A percentile compares a stretch with the other conserved stretches of the same genome.
phyloP scores from a whole-genome alignment of 2,329 filamentous ascomycete species.

The Aspergillus chevalieri region DNA sequence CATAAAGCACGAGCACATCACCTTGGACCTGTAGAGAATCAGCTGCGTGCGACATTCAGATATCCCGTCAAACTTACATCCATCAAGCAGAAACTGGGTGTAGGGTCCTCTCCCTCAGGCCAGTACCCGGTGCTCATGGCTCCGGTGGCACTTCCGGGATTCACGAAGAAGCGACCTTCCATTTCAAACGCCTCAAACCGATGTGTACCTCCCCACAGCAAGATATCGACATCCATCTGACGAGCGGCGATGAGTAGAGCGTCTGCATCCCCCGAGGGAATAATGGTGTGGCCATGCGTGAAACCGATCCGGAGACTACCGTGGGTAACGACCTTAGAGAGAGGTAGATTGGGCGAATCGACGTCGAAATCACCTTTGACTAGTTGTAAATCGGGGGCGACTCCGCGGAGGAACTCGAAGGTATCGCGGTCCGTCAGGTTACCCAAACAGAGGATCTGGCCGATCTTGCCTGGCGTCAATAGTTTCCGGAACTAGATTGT shows the following conservation, averaged over 20 bases:
- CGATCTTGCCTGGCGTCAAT: conserved; percentile 75
- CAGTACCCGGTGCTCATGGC: conserved; percentile 58
- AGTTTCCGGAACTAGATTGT: conserved; percentile 70
- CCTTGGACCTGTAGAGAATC: conserved; percentile 68
- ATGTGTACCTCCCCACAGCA: conserved; percentile 65
- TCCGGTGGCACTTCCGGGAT: conserved; percentile 62
- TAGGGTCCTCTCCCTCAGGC: conserved; percentile 60
- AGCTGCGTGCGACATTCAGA: conserved; percentile 4
- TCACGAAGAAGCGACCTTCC: conserved; percentile 67
- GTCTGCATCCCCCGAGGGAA: conserved; percentile 61
- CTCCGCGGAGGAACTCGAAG: conserved; percentile 71
- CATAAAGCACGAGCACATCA: conserved; percentile 90
- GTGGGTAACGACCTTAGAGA: conserved; percentile 65
- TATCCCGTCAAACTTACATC: conserved; percentile 61
- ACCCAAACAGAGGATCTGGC: conserved; percentile 72
- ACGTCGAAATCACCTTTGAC: conserved; percentile 66
- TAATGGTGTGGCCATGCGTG: conserved; percentile 66
- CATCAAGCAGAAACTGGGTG: conserved; percentile 94
- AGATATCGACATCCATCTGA: conserved; percentile 65
- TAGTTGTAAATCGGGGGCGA: conserved; percentile 65
- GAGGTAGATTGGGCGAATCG: conserved; percentile 58
- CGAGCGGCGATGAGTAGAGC: conserved; percentile 60
- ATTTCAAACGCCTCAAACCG: conserved; percentile 66
- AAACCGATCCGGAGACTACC: conserved; percentile 63
- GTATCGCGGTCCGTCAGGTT: conserved; percentile 75